Evolutionary conservation across 306 rosid genomes (phyloP).

Genomic region (Chamaecrista fasciculata): DNA sequence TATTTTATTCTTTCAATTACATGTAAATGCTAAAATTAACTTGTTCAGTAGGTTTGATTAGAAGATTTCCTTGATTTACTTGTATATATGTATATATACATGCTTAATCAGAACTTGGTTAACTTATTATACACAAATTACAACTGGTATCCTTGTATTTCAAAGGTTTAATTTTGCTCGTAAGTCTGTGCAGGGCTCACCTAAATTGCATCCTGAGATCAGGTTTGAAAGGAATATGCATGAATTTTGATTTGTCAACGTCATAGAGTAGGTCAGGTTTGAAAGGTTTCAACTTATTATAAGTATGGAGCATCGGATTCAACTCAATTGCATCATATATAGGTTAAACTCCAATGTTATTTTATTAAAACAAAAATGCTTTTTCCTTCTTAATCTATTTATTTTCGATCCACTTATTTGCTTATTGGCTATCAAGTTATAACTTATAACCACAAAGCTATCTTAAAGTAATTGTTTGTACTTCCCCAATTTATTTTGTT

Average conservation of each 20-base stretch:
- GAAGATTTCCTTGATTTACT: too few relatives aligned
- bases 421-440: neutral
- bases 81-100: too few relatives aligned
- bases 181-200: neutral
- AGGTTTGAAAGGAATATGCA: neutral
- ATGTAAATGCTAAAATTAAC: too few relatives aligned
- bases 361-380: too few relatives aligned
- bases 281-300: neutral
- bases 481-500: too few relatives aligned
- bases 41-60: too few relatives aligned
- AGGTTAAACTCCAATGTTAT: neutral
- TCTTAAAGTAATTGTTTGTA: too few relatives aligned
- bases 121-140: too few relatives aligned
- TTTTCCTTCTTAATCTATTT: neutral
- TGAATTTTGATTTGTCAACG: neutral
- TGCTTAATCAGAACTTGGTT: too few relatives aligned
- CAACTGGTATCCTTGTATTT: too few relatives aligned
- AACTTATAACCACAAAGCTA: too few relatives aligned
- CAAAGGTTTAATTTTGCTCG: neutral
- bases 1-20: too few relatives aligned
- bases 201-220: constrained; percentile 9
- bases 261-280: neutral
- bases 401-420: neutral
- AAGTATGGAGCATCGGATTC: neutral
- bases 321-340: neutral